Evolutionary conservation across 352 stramenopile genomes (phyloP).

Genomic region (Pythium aristosporum): DNA sequence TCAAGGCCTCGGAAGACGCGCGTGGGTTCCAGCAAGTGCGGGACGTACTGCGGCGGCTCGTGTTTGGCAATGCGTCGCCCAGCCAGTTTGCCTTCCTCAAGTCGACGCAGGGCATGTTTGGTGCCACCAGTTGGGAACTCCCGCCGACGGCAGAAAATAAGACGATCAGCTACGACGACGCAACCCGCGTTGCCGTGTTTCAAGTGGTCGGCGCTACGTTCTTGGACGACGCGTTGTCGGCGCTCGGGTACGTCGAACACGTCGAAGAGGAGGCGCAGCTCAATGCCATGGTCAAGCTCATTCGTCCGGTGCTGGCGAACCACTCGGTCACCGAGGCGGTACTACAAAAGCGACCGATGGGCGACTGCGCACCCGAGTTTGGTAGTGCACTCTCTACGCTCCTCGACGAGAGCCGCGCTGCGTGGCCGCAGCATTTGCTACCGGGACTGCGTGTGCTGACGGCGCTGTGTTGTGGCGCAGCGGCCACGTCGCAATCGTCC

Average conservation of each 20-base stretch:
- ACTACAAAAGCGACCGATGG: conserved; percentile 10
- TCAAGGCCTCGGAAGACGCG: conserved; percentile 39
- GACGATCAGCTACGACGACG: conserved; percentile 10
- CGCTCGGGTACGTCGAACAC: conserved; percentile 54
- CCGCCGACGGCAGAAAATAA: conserved; percentile 4
- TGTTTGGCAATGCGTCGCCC: conserved; percentile 32
- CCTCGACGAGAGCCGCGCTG: conserved; percentile 13
- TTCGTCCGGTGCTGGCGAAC: conserved; percentile 49
- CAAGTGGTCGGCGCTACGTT: conserved; percentile 58
- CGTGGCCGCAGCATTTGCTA: conserved; percentile 44
- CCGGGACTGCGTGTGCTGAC: conserved; percentile 50
- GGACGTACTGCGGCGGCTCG: conserved; percentile 39
- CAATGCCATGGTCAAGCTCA: conserved; percentile 66
- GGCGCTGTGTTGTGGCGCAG: conserved; percentile 34
- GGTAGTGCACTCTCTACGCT: conserved; percentile 20
- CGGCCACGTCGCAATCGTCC: conserved; percentile 5
- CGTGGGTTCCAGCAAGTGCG: conserved; percentile 63
- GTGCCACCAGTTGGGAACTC: conserved; percentile 13
- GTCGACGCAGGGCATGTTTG: conserved; percentile 12
- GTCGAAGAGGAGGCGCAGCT: conserved; percentile 43
- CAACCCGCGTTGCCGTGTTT: conserved; percentile 32
- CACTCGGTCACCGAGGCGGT: conserved; percentile 34
- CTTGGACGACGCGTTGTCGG: conserved; percentile 52
- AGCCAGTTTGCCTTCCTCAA: conserved; percentile 22
- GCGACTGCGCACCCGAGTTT: neutral